These are phyloP conservation scores for Termitomyces bulborhizus DNA, from an alignment of 768 basidiomycete species.

Conservation along the genomic window DNA sequence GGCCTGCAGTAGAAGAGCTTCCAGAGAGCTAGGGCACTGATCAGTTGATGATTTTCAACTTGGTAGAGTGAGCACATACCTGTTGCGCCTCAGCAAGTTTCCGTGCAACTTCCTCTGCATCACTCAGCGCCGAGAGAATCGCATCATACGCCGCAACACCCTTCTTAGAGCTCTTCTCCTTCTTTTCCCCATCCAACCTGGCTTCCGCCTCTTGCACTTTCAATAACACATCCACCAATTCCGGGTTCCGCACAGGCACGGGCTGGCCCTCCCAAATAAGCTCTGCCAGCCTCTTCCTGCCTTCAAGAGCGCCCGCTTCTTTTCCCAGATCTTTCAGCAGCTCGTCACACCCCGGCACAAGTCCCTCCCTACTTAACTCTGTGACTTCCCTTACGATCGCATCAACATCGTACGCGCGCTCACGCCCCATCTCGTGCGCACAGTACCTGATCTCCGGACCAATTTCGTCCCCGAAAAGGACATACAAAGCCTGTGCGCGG, in stretches of 20 bases:
- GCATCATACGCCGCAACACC: constrained; percentile 86
- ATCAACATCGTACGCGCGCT: constrained; percentile 77
- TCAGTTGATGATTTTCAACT: neutral
- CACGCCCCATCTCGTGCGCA: constrained; percentile 80
- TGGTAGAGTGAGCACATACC: constrained; percentile 30
- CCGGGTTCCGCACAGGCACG: constrained; percentile 84
- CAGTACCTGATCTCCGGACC: constrained; percentile 90
- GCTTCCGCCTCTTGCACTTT: constrained; percentile 76
- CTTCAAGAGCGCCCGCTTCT: constrained; percentile 32
- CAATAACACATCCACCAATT: constrained; percentile 82
- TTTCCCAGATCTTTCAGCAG: constrained; percentile 45
- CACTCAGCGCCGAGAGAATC: constrained; percentile 77
- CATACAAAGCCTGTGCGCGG: constrained; percentile 82
- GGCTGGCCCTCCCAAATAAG: constrained; percentile 78
- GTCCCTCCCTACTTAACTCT: constrained; percentile 44
- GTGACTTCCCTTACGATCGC: constrained; percentile 64
- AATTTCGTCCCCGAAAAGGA: constrained; percentile 78
- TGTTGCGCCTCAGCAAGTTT: constrained; percentile 82
- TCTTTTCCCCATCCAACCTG: constrained; percentile 36
- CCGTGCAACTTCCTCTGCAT: constrained; percentile 81
- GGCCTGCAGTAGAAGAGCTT: constrained; percentile 25
- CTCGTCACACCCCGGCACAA: constrained; percentile 58
- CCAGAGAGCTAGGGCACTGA: constrained; percentile 28
- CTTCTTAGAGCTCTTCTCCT: constrained; percentile 48
- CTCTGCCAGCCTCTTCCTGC: constrained; percentile 49